Conservation (phyloP, 164 flowering plant genomes). For the Umbilicus rupestris region DNA sequence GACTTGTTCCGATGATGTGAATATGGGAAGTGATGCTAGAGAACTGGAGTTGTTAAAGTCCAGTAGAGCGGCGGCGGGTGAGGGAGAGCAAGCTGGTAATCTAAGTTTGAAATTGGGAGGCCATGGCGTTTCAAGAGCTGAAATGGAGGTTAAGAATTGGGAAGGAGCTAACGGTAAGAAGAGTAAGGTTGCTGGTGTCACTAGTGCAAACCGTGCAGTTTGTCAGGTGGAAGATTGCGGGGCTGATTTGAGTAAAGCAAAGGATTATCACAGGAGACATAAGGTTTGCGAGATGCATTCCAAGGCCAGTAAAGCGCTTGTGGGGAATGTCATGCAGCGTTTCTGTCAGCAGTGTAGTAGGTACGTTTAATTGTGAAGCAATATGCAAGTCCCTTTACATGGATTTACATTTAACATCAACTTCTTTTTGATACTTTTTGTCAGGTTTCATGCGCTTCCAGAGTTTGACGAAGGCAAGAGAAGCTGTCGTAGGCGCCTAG, state of each 20-base stretch:
- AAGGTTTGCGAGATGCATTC: constrained; percentile 91
- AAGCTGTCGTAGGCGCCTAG: constrained; percentile 91
- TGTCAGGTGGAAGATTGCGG: constrained; percentile 88
- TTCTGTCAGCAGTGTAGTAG: constrained; percentile 99
- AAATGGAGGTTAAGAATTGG: constrained; percentile 27
- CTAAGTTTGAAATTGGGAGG: constrained; percentile 73
- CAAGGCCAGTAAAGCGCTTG: constrained; percentile 65
- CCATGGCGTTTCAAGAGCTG: constrained; percentile 28
- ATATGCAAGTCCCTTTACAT: neutral
- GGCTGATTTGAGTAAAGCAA: constrained; percentile 65
- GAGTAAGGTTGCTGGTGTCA: constrained; percentile 37
- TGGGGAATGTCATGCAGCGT: constrained; percentile 76
- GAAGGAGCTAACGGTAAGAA: constrained; percentile 57
- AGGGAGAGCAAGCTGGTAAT: constrained; percentile 36
- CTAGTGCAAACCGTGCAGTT: constrained; percentile 37
- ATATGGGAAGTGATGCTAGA: constrained; percentile 17
- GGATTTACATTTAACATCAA: neutral
- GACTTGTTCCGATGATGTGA: constrained; percentile 32
- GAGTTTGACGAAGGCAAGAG: constrained; percentile 96
- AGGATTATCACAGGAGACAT: constrained; percentile 86
- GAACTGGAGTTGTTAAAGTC: constrained; percentile 42
- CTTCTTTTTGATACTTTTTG: constrained; percentile 5
- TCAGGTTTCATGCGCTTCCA: constrained; percentile 90
- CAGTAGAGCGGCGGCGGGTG: constrained; percentile 39
- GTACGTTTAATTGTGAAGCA: constrained; percentile 19